Evolutionary conservation across 2,329 filamentous ascomycete genomes (phyloP).

Genomic region (Ascochyta clinopodiicola): DNA sequence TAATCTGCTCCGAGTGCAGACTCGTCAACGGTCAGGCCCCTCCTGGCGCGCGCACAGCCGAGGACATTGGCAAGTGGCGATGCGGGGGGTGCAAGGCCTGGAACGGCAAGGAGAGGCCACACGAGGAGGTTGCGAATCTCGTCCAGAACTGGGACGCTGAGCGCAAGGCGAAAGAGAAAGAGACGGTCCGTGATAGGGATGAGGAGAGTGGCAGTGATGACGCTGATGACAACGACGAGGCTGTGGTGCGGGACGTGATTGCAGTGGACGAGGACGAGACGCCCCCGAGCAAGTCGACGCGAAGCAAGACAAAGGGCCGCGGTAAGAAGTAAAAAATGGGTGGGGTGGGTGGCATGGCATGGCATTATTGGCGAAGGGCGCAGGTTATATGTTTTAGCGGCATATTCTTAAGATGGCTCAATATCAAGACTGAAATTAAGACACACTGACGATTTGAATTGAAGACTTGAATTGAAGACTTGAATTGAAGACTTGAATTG

Average conservation of each 20-base stretch:
- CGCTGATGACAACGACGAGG: conserved; percentile 27
- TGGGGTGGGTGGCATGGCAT: too few species aligned
- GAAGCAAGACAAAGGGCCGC: conserved; percentile 51
- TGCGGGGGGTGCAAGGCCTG: conserved; percentile 82
- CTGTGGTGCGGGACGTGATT: conserved; percentile 1
- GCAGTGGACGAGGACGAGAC: conserved; percentile 24
- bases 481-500: not conserved
- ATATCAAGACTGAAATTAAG: too few species aligned
- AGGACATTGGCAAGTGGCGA: conserved; percentile 85
- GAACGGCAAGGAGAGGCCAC: conserved; percentile 83
- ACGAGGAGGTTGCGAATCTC: conserved; percentile 62
- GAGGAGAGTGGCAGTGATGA: conserved; percentile 32
- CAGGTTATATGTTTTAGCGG: not conserved
- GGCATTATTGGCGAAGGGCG: too few species aligned
- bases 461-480: not conserved
- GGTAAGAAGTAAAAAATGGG: conserved; percentile 43
- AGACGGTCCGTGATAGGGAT: conserved; percentile 28
- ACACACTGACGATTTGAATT: too few species aligned
- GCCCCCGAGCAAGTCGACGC: conserved; percentile 46
- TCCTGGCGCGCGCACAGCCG: conserved; percentile 76
- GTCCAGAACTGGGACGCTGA: conserved; percentile 55
- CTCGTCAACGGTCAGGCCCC: conserved; percentile 96
- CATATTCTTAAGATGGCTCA: not conserved
- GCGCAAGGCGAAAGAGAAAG: conserved; percentile 52
- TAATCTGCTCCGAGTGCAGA: conserved; percentile 83